Percentiles rank a stretch among this genome's conserved stretches.
phyloP scores from a whole-genome alignment of 768 basidiomycete species.

The Nidula microcarpa region DNA sequence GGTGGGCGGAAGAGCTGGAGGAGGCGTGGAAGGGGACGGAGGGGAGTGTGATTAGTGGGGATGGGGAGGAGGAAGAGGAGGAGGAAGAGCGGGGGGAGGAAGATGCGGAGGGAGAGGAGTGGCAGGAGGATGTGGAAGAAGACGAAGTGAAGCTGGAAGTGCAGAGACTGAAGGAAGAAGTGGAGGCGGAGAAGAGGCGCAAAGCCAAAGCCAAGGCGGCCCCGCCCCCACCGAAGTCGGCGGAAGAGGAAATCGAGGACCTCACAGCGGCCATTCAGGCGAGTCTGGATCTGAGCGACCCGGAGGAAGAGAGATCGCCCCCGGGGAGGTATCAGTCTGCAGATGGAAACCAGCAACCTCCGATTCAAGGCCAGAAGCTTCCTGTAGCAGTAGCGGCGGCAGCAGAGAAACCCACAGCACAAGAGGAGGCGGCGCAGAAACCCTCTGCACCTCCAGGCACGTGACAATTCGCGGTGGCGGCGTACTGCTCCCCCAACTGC shows the following conservation, averaged over 20 bases:
- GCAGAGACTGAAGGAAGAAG: not conserved
- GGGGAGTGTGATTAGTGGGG: slow-evolving; percentile 15
- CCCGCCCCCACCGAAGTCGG: not conserved
- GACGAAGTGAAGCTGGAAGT: too few species aligned
- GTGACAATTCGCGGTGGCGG: too few species aligned
- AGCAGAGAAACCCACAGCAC: too few species aligned
- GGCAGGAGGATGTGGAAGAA: too few species aligned
- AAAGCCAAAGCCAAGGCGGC: not conserved
- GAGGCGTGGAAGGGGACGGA: slow-evolving; percentile 52
- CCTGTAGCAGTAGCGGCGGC: not conserved
- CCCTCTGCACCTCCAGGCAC: too few species aligned
- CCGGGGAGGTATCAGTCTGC: not conserved
- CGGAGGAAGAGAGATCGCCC: not conserved
- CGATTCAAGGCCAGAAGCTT: not conserved
- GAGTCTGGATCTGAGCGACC: slow-evolving; percentile 20
- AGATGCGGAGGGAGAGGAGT: too few species aligned
- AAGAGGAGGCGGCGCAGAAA: too few species aligned
- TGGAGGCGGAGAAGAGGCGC: not conserved
- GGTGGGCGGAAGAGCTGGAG: slow-evolving; percentile 68
- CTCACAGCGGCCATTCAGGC: slow-evolving; percentile 27
- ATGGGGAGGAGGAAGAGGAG: slow-evolving; percentile 4
- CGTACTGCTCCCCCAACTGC: too few species aligned
- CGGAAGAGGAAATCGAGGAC: slow-evolving; percentile 26
- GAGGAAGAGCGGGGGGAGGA: not conserved
- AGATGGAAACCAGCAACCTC: not conserved